Base-by-base conservation (phyloP, 495 filamentous ascomycete genomes). In the Bryoglossum gracile region DNA sequence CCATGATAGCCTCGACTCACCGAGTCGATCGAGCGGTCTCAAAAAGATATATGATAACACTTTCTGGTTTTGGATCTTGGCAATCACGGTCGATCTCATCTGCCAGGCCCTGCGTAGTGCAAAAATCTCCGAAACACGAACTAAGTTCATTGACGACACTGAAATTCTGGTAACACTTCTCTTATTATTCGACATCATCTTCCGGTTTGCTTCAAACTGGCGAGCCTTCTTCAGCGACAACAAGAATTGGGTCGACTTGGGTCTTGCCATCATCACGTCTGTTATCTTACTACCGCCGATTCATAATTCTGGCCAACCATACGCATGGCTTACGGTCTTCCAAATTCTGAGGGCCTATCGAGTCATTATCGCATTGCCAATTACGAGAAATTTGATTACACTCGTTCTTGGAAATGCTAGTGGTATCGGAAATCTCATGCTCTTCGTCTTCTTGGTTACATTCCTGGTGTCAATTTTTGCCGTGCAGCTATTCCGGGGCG, bases 381-480 rank as follows among this genome's bases (percentile, higher is more conserved):
- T 96, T 48, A 97, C 89, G 0, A 76, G 82, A 46, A 82, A 87
- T 50, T 74, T 98, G 33, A 92, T 98, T 56, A 71, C 80, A 48
- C 74, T 92, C 32, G 94, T 97, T 6, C 76, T 97, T 39, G 85
- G 94, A 52, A 96, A 96, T 58, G 80, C 86, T n/a, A 77, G 80
- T 26, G 92, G 92, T 82, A 76, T 99, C 44, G 75, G 86, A 16
- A 99, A 99, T 65, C 71, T 99, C 35, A 92, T 99, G 62, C 71
- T 95, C 8, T 99, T 99, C 62, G 86, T 97, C 54, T 91, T 95
- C 65, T 74, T 99, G 44, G 87, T 97, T 54, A 95, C 89, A 13
- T 97, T 94, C 56, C 74, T 99, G 16, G 85, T 86, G 53, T 82
- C 92, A 6, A 92, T 99, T 36, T 94, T 99, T 56, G 92, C 91